Percentiles rank a stretch among this genome's conserved stretches.
Evolutionary conservation across 2,329 filamentous ascomycete species (phyloP).

Genomic region (Curvularia sp.): DNA sequence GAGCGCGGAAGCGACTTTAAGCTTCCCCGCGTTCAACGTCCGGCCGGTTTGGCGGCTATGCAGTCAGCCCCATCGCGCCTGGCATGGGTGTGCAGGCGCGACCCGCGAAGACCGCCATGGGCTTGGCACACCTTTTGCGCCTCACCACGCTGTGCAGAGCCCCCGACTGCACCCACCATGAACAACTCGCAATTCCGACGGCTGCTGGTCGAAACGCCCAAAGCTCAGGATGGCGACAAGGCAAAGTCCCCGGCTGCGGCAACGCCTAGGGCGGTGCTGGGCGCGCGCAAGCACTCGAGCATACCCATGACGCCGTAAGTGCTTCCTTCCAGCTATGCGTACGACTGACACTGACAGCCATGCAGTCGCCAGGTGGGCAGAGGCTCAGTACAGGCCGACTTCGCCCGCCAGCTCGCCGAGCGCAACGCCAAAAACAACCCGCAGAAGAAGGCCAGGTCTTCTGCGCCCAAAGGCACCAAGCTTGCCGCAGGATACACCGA

Average conservation of each 20-base stretch:
- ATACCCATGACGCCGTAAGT: slow-evolving; percentile 94
- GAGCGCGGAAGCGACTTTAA: not conserved
- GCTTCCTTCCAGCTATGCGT: not conserved
- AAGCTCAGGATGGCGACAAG: slow-evolving; percentile 44
- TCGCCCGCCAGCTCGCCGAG: slow-evolving; percentile 84
- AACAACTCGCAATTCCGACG: slow-evolving; percentile 95
- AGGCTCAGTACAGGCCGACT: slow-evolving; percentile 67
- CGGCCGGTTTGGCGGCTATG: not conserved
- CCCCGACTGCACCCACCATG: slow-evolving; percentile 62
- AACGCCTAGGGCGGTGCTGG: slow-evolving; percentile 62
- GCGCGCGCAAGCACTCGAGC: slow-evolving; percentile 78
- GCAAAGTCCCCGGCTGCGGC: slow-evolving; percentile 35
- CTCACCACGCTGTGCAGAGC: slow-evolving; percentile 1
- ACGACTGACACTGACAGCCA: slow-evolving; percentile 15
- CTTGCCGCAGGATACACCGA: slow-evolving; percentile 84
- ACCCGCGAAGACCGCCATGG: slow-evolving; percentile 1
- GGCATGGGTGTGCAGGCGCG: slow-evolving; percentile 9
- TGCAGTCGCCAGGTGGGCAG: slow-evolving; percentile 68
- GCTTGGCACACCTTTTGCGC: slow-evolving; percentile 20
- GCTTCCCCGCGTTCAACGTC: slow-evolving; percentile 15
- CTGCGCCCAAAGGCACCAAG: slow-evolving; percentile 82
- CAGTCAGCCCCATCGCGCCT: not conserved
- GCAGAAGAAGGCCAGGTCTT: slow-evolving; percentile 77
- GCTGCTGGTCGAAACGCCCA: slow-evolving; percentile 64
- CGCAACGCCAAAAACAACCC: slow-evolving; percentile 63